Evolutionary conservation across 495 filamentous ascomycete species (phyloP), one percentile per base, ranked within the genome.

Genomic region (Darksidea phi): DNA sequence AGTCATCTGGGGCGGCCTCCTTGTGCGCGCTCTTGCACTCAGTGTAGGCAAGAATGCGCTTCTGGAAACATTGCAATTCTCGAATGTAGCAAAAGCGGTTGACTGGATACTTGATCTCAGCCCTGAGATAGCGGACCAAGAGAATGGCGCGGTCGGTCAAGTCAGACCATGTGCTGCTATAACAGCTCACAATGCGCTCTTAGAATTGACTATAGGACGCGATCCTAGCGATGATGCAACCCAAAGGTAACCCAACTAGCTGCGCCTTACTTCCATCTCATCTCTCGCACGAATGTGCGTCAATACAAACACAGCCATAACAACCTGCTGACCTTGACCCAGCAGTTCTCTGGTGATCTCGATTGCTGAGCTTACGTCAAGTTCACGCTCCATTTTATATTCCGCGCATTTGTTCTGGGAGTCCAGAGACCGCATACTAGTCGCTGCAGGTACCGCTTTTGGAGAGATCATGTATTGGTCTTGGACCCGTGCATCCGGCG

Each of bases 381-480:
- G 88, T 6, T 90, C 91, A 8, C 81, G 87, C 52, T 94, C 89
- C 5, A 91, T 95, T 54, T 80, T 98, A 13, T 98, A 94, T 69
- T 89, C 91, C 11, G 93, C 91, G 0, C 83, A 91, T 64, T 72
- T 93, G 21, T 67, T 80, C 38, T 84, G 82, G 70, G 71, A 83
- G n/a, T 79, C 80, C 11, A 21, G 71, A 1, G 80, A 78, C 41
- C 74, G 76, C 41, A 70, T 96, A 34, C 77, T 97, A 24, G 79
- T 96, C 13, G 89, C 90, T 25, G 88, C 89, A 1, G 94, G 94
- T 0, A 97, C 95, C 0, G 91, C 90, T 0, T 97, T 96, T 72
- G 94, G 94, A 1, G 91, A 97, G 71, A 87, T 97, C 25, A 77
- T 96, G 12, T 80, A 96, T 2, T 97, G 92, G 93, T 92, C 87